Evolutionary conservation across 2,329 filamentous ascomycete genomes (phyloP).

Genomic region (Fusarium hostae): DNA sequence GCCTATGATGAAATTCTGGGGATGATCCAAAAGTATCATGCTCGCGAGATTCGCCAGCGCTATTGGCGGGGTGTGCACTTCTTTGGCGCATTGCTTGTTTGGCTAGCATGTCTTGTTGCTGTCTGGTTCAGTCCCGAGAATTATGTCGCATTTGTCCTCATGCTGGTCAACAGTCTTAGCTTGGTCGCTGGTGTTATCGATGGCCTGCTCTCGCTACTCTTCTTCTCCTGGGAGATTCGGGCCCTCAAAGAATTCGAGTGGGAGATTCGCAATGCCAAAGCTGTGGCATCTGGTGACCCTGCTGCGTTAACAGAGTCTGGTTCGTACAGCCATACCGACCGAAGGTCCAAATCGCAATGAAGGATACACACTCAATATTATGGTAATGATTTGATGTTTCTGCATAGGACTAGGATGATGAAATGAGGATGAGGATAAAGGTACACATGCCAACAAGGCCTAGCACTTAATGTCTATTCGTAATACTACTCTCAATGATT

Average conservation of each 20-base stretch:
- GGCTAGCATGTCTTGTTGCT: constrained; percentile 79
- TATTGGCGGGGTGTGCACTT: constrained; percentile 81
- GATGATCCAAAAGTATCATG: constrained; percentile 74
- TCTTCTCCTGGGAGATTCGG: constrained; percentile 85
- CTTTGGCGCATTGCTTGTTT: constrained; percentile 70
- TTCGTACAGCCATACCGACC: constrained; percentile 14
- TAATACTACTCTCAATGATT: constrained; percentile 36
- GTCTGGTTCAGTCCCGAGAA: constrained; percentile 87
- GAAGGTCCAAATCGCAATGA: constrained; percentile 34
- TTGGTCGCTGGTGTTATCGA: constrained; percentile 82
- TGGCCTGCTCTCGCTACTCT: constrained; percentile 86
- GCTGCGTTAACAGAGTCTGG: constrained; percentile 35
- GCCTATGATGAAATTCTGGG: constrained; percentile 68
- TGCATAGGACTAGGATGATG: constrained; percentile 36
- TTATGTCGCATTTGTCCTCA: constrained; percentile 82
- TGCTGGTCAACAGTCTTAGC: constrained; percentile 81
- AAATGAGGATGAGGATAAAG: constrained; percentile 35
- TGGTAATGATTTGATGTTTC: constrained; percentile 32
- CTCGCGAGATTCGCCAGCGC: constrained; percentile 78
- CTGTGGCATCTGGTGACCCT: constrained; percentile 50
- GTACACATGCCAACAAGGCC: constrained; percentile 27
- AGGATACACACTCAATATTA: constrained; percentile 2
- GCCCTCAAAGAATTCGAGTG: constrained; percentile 91
- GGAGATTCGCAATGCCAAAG: constrained; percentile 81
- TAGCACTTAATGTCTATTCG: constrained; percentile 43